Conservation (phyloP, 2,329 filamentous ascomycete genomes). For the Microcyclospora tardicrescens region DNA sequence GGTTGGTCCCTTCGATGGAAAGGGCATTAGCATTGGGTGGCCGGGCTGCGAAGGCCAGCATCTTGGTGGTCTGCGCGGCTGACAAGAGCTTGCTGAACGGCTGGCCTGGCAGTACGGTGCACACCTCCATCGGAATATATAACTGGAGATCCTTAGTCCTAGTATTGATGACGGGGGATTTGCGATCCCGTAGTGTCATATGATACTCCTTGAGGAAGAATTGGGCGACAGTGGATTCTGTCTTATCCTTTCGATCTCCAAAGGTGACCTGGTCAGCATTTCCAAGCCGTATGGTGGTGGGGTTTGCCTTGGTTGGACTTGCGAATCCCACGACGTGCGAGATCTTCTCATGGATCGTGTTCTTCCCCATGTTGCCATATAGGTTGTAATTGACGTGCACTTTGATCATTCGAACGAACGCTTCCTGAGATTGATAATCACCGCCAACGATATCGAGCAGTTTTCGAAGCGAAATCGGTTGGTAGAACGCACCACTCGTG, state of each 20-base stretch:
- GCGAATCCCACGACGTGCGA: neutral
- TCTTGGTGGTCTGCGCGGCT: neutral
- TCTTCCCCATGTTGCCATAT: too few relatives aligned
- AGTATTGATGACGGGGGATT: constrained; percentile 2
- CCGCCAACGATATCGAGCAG: neutral
- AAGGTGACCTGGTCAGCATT: neutral
- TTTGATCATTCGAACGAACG: neutral
- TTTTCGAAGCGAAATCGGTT: neutral
- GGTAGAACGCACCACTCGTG: constrained; percentile 1
- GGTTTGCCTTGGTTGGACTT: neutral
- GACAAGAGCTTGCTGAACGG: neutral
- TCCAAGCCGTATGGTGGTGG: constrained; percentile 1
- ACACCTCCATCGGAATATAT: constrained; percentile 1
- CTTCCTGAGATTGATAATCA: too few relatives aligned
- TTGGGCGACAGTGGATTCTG: constrained; percentile 42
- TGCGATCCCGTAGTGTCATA: neutral
- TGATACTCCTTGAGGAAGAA: constrained; percentile 32
- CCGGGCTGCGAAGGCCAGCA: constrained; percentile 3
- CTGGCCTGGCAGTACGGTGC: constrained; percentile 1
- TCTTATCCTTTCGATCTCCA: neutral
- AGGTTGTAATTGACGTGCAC: constrained; percentile 3
- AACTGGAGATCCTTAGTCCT: neutral
- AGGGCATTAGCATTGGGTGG: neutral
- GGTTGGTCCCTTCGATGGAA: neutral
- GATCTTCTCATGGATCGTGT: constrained; percentile 1